phyloP scores from a whole-genome alignment of 2,329 filamentous ascomycete genomes.

The Arthroderma uncinatum region DNA sequence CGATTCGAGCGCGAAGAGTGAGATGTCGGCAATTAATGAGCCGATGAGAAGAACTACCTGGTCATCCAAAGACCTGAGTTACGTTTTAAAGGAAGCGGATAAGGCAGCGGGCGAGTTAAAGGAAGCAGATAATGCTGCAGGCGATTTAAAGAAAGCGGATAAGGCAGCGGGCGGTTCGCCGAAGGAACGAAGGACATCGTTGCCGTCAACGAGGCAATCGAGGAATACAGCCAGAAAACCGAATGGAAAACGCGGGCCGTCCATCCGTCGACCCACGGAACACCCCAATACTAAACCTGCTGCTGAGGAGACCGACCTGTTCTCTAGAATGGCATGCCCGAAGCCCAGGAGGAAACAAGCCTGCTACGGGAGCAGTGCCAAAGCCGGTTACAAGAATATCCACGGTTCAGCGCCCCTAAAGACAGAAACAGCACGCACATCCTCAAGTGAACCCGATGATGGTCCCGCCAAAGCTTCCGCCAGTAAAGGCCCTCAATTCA shows the following conservation, averaged over 20 bases:
- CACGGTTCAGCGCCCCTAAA: not conserved
- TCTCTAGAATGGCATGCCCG: no score
- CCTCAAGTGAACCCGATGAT: not conserved
- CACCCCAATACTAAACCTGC: not conserved
- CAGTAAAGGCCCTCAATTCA: not conserved
- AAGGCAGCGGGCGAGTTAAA: not conserved
- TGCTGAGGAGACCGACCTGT: not conserved
- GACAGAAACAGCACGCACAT: not conserved
- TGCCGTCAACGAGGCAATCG: not conserved
- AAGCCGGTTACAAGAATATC: not conserved
- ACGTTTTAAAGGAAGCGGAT: not conserved
- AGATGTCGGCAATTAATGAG: not conserved
- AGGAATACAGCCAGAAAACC: not conserved
- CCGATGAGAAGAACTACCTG: conserved; percentile 1
- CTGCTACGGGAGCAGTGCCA: not conserved
- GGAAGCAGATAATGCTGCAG: no score
- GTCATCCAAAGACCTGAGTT: conserved; percentile 6
- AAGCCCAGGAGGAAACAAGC: no score
- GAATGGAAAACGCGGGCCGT: not conserved
- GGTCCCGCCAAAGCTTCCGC: not conserved
- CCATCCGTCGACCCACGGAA: not conserved
- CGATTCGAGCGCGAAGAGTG: conserved; percentile 7
- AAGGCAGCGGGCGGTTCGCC: not conserved
- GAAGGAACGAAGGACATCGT: conserved; percentile 4
- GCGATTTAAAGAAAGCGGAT: not conserved